Evolutionary conservation across 2,329 filamentous ascomycete species (phyloP).

Genomic region (Alternaria alternata): DNA sequence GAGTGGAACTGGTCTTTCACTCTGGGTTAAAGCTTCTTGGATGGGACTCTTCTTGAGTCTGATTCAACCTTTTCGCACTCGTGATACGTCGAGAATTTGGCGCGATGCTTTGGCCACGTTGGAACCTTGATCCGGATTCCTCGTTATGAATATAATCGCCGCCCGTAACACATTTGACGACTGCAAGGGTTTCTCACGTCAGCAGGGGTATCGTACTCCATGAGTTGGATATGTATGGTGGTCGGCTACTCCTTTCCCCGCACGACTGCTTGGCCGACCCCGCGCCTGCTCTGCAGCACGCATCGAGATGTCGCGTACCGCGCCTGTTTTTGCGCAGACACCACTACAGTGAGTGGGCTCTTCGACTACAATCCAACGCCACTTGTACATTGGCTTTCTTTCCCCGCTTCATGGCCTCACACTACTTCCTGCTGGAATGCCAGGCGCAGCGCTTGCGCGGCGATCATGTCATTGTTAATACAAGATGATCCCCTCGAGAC

Average conservation of each 20-base stretch:
- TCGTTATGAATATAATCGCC: neutral
- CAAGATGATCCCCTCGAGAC: neutral
- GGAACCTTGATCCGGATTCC: neutral
- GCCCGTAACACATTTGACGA: neutral
- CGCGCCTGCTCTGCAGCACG: conserved; percentile 1
- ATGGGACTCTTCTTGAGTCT: neutral
- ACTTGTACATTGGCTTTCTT: neutral
- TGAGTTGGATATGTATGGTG: neutral
- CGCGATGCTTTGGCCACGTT: neutral
- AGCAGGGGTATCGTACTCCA: neutral
- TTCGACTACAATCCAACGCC: neutral
- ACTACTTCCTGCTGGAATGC: neutral
- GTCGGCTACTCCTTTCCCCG: neutral
- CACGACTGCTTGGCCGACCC: neutral
- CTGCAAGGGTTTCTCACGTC: neutral
- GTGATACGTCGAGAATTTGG: neutral
- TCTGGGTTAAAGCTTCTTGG: conserved; percentile 27
- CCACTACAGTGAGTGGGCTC: neutral
- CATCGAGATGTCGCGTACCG: neutral
- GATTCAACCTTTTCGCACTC: neutral
- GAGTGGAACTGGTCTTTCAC: conserved; percentile 50
- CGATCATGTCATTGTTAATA: neutral
- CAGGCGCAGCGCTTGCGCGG: neutral
- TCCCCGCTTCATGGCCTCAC: neutral
- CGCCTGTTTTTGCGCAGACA: neutral